These are phyloP conservation scores for Neurospora sp. DNA, from an alignment of 495 filamentous ascomycete genomes.

Conservation along the genomic window DNA sequence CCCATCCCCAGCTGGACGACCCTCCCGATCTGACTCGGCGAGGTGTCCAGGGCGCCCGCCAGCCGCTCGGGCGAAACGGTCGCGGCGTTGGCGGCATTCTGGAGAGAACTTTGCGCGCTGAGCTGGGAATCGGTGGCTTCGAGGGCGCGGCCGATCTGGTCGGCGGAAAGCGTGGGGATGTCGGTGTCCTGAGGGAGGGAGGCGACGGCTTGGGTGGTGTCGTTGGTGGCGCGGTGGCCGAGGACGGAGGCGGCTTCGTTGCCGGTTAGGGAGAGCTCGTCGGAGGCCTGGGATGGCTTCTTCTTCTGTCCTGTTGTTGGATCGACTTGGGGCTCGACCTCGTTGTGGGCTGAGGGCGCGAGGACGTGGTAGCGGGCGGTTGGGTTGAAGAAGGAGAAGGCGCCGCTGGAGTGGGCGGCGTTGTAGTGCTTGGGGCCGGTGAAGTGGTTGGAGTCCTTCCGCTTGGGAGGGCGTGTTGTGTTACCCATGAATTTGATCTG, in stretches of 20 bases:
- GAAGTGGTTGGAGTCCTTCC: conserved; percentile 2
- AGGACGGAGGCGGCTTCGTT: neutral
- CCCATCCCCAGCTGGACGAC: neutral
- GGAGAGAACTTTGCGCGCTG: neutral
- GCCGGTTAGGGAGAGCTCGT: neutral
- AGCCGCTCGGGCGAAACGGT: neutral
- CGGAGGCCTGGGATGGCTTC: neutral
- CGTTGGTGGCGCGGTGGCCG: neutral
- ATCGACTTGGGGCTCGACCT: neutral
- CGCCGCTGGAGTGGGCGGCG: conserved; percentile 2
- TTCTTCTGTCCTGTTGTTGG: neutral
- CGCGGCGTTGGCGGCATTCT: neutral
- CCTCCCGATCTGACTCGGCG: neutral
- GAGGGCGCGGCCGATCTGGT: neutral
- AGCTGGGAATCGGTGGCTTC: neutral
- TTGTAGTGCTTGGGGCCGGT: neutral
- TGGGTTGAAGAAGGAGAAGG: conserved; percentile 17
- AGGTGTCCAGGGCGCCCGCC: neutral
- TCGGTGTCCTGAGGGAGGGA: neutral
- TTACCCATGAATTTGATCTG: neutral
- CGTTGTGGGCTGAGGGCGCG: neutral
- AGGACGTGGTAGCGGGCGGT: conserved; percentile 13
- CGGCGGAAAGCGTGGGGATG: neutral
- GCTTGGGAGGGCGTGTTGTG: neutral
- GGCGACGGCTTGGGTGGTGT: neutral